Evolutionary conservation across 148 eudicot species (phyloP).

Genomic region (Rhododendron mucronatum): DNA sequence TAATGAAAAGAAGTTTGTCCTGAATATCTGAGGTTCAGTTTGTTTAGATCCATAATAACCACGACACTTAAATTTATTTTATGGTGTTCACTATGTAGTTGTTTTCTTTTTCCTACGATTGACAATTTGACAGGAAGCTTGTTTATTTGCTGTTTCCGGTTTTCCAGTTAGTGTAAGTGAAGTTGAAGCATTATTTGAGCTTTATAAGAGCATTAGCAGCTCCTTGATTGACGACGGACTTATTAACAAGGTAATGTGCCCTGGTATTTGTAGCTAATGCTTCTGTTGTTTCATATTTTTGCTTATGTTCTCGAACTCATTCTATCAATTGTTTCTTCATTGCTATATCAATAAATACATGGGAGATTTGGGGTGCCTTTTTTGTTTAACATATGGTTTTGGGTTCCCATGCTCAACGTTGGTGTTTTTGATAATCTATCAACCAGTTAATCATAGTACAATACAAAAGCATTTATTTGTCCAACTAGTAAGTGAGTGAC

Average conservation of each 20-base stretch:
- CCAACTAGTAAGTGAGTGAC: background rate
- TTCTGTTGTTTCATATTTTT: background rate
- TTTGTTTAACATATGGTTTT: background rate
- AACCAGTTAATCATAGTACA: background rate
- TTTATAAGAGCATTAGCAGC: conserved; percentile 85
- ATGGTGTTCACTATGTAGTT: background rate
- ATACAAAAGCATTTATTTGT: background rate
- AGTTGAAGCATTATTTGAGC: conserved; percentile 95
- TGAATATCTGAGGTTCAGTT: background rate
- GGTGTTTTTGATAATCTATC: background rate
- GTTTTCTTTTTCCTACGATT: background rate
- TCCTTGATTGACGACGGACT: conserved; percentile 91
- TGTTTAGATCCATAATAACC: background rate
- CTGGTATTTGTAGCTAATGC: background rate
- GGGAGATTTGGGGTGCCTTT: background rate
- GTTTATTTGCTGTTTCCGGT: conserved; percentile 3
- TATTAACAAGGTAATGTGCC: conserved; percentile 72
- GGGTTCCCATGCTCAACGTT: background rate
- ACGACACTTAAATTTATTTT: background rate
- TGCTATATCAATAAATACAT: background rate
- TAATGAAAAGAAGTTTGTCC: background rate
- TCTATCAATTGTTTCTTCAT: background rate
- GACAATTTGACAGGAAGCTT: background rate
- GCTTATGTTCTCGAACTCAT: background rate
- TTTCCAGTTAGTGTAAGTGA: conserved; percentile 91